phyloP scores from a whole-genome alignment of 2,329 filamentous ascomycete species.

The Ceratocystis ficicola region DNA sequence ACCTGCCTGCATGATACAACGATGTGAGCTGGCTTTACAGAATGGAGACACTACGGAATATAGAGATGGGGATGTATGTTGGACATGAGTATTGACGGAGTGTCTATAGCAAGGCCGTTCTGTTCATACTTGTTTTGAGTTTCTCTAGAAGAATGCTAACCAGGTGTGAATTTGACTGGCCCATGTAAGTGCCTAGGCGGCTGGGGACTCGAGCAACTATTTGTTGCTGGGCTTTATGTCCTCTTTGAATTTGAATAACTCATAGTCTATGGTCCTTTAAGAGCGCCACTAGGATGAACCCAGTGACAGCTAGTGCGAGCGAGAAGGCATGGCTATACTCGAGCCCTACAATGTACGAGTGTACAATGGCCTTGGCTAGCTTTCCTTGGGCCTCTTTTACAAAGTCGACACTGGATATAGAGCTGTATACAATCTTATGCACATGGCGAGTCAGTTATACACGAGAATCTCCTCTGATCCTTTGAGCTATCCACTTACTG shows the following conservation, averaged over 20 bases:
- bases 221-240: background rate
- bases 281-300: slow-evolving; percentile 26
- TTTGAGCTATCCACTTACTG: slow-evolving; percentile 17
- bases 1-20: background rate
- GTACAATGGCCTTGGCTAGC: slow-evolving; percentile 27
- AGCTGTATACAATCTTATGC: slow-evolving; percentile 28
- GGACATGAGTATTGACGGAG: no score
- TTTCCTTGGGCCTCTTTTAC: slow-evolving; percentile 26
- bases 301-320: slow-evolving; percentile 26
- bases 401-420: slow-evolving; percentile 29
- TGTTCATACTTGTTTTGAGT: background rate
- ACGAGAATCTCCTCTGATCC: background rate
- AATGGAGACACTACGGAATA: background rate
- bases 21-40: background rate
- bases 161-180: background rate
- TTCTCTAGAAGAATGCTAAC: background rate
- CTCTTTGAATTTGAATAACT: background rate
- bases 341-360: slow-evolving; percentile 30
- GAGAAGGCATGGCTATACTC: slow-evolving; percentile 30
- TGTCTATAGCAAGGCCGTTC: background rate
- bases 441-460: background rate
- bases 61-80: background rate
- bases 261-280: slow-evolving; percentile 26
- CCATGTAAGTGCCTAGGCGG: background rate
- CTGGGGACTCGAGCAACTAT: no score